Evolutionary conservation across 371 early-diverging fungal genomes (phyloP).

Genomic region (Mortierella sp.): DNA sequence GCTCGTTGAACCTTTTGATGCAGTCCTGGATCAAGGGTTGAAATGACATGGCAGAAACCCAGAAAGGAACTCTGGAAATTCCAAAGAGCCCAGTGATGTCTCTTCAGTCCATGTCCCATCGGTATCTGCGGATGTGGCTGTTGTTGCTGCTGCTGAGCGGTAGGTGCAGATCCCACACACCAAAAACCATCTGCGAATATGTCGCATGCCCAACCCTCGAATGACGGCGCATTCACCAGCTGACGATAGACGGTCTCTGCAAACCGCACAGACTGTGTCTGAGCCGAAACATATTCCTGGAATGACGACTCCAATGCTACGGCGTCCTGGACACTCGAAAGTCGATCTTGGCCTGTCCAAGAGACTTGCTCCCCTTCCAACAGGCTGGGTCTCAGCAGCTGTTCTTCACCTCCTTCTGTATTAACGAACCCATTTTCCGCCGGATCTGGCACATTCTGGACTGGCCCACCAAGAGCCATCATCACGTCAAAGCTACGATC

Average conservation of each 20-base stretch:
- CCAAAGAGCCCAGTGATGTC: conserved; percentile 21
- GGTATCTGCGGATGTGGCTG: not conserved
- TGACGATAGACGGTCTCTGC: conserved; percentile 10
- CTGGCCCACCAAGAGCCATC: conserved; percentile 16
- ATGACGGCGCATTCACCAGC: not conserved
- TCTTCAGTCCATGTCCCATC: conserved; percentile 4
- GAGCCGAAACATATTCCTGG: conserved; percentile 20
- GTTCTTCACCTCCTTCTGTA: not conserved
- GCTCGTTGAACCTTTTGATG: conserved; percentile 27
- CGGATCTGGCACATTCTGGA: not conserved
- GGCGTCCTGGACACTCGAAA: conserved; percentile 15
- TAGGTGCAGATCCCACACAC: not conserved
- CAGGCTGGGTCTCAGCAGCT: not conserved
- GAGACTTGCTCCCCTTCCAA: not conserved
- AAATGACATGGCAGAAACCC: conserved; percentile 11
- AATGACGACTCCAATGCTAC: conserved; percentile 22
- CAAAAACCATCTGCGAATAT: conserved; percentile 1
- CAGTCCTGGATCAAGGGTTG: conserved; percentile 21
- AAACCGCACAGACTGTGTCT: conserved; percentile 5
- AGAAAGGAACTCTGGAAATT: conserved; percentile 25
- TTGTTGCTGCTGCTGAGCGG: conserved; percentile 7
- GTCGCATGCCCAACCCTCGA: conserved; percentile 22
- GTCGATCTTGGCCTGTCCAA: conserved; percentile 5
- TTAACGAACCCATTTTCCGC: not conserved
- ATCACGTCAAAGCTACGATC: conserved; percentile 21